phyloP scores from a whole-genome alignment of 768 basidiomycete genomes.

The Cystobasidium ongulense region DNA sequence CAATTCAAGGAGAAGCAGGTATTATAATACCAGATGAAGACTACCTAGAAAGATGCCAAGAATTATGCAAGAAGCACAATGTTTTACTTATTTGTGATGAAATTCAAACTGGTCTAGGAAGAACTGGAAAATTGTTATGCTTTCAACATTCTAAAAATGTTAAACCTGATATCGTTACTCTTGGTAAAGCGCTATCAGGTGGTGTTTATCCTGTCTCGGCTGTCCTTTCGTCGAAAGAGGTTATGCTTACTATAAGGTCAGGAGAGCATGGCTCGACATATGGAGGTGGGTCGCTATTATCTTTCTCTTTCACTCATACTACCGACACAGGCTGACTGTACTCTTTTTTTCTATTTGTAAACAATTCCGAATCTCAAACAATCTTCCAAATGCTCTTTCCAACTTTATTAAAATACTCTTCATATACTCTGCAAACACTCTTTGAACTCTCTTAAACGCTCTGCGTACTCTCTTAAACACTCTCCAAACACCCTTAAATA shows the following conservation, averaged over 20 bases:
- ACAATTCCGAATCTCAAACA: neutral
- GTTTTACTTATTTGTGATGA: conserved; percentile 94
- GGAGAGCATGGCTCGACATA: conserved; percentile 96
- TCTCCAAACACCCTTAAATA: too few relatives aligned
- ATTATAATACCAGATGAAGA: conserved; percentile 86
- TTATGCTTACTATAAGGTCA: conserved; percentile 89
- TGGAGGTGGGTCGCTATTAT: conserved; percentile 48
- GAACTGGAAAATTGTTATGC: conserved; percentile 89
- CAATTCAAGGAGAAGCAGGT: conserved; percentile 70
- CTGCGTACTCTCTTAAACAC: too few relatives aligned
- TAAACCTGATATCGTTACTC: conserved; percentile 80
- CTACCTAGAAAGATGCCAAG: conserved; percentile 68
- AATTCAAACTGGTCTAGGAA: conserved; percentile 89
- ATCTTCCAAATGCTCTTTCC: too few relatives aligned
- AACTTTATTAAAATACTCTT: too few relatives aligned
- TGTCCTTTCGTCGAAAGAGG: conserved; percentile 77
- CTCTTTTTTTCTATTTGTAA: neutral
- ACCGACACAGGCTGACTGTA: too few relatives aligned
- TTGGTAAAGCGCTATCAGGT: conserved; percentile 94
- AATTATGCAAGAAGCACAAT: conserved; percentile 82
- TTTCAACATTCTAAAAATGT: conserved; percentile 71
- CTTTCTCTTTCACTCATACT: too few relatives aligned
- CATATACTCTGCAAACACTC: too few relatives aligned
- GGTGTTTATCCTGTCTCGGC: conserved; percentile 97
- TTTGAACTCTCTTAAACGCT: too few relatives aligned